Conservation (phyloP, 192 early-diverging fungal genomes). For the Linderina pennispora region DNA sequence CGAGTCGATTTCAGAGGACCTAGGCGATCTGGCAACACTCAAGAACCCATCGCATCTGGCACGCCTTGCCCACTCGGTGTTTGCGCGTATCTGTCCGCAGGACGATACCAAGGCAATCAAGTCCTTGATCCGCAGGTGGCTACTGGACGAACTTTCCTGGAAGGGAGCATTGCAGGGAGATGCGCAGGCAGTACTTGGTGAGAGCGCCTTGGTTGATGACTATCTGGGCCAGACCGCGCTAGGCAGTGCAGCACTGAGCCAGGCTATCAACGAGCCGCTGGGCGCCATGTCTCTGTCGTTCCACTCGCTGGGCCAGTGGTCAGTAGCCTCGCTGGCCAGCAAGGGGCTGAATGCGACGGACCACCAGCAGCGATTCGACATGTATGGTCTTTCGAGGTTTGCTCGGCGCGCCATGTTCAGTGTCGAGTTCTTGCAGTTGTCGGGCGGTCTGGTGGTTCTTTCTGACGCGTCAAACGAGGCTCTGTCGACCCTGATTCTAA, state of each 20-base stretch:
- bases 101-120: slow-evolving; percentile 4
- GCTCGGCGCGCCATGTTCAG: slow-evolving; percentile 35
- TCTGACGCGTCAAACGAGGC: neutral
- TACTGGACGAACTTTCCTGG: slow-evolving; percentile 13
- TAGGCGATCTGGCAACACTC: slow-evolving; percentile 6
- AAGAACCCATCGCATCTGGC: slow-evolving; percentile 26
- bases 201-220: neutral
- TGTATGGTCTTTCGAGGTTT: slow-evolving; percentile 18
- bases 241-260: slow-evolving; percentile 18
- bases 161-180: slow-evolving; percentile 2
- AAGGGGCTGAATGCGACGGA: neutral
- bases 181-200: neutral
- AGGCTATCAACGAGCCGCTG: slow-evolving; percentile 9
- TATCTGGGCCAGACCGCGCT: slow-evolving; percentile 9
- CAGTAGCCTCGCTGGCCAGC: neutral
- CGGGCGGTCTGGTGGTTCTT: neutral
- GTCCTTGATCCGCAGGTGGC: slow-evolving; percentile 16
- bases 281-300: slow-evolving; percentile 8
- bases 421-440: slow-evolving; percentile 15
- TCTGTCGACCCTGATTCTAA: slow-evolving; percentile 7
- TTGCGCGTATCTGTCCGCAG: slow-evolving; percentile 18
- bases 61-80: slow-evolving; percentile 21
- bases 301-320: slow-evolving; percentile 35
- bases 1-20: slow-evolving; percentile 11
- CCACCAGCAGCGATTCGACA: slow-evolving; percentile 3